These are phyloP conservation scores for Emergomyces pasteurianus DNA, from an alignment of 2,329 filamentous ascomycete species.

Conservation along the genomic window DNA sequence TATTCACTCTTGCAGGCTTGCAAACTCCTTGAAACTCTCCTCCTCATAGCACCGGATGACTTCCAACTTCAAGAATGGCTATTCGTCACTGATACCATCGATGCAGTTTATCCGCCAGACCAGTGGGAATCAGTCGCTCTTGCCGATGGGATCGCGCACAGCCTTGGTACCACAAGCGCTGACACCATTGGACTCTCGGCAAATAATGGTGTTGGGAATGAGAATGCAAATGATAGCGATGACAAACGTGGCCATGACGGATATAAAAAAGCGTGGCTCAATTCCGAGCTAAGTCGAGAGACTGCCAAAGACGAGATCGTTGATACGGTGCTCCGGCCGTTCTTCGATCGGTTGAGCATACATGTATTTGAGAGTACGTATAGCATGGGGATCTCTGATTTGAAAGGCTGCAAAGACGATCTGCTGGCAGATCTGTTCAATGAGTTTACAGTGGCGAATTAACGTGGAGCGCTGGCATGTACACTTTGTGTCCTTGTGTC, in stretches of 20 bases:
- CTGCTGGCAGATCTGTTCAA: conserved; percentile 69
- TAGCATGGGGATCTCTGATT: conserved; percentile 60
- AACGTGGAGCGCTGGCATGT: not conserved
- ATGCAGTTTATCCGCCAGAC: conserved; percentile 75
- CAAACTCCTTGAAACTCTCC: conserved; percentile 81
- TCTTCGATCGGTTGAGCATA: conserved; percentile 86
- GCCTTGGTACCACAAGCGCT: conserved; percentile 43
- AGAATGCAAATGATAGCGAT: not conserved
- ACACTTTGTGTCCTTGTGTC: not conserved
- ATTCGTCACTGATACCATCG: conserved; percentile 92
- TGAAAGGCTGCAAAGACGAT: conserved; percentile 49
- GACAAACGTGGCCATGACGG: conserved; percentile 15
- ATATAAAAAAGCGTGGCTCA: conserved; percentile 31
- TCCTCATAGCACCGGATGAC: conserved; percentile 79
- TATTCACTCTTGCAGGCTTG: conserved; percentile 75
- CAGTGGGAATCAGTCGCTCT: conserved; percentile 60
- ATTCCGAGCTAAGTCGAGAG: conserved; percentile 38
- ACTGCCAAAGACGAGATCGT: conserved; percentile 52
- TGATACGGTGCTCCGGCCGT: conserved; percentile 67
- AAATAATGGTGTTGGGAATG: not conserved
- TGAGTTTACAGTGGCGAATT: conserved; percentile 48
- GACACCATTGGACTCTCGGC: not conserved
- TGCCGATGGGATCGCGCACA: conserved; percentile 73
- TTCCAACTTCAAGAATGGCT: conserved; percentile 99
- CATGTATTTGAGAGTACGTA: conserved; percentile 89